Evolutionary conservation across 192 early-diverging fungal genomes (phyloP), one percentile per base, ranked within the genome.

Genomic region (Coemansia javaensis): DNA sequence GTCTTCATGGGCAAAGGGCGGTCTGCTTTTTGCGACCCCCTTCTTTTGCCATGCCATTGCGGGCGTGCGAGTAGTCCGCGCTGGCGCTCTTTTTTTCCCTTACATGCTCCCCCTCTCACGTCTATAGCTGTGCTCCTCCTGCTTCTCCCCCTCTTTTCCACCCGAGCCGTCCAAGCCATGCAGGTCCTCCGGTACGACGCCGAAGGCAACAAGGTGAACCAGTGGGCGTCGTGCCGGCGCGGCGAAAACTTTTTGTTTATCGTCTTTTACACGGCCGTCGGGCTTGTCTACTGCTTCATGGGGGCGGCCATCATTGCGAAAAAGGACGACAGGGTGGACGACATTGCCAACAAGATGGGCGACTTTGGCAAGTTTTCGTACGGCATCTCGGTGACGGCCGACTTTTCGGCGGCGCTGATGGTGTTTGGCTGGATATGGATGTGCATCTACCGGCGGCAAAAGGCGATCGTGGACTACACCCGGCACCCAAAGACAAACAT

Each of bases 161-260:
- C n/a, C n/a, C n/a, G n/a, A n/a, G n/a, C n/a, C n/a, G n/a, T n/a
- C n/a, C n/a, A n/a, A n/a, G n/a, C n/a, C n/a, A n/a, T n/a, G n/a
- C n/a, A n/a, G n/a, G n/a, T n/a, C n/a, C n/a, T n/a, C n/a, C n/a
- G n/a, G n/a, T n/a, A n/a, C n/a, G n/a, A n/a, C n/a, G n/a, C n/a
- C n/a, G n/a, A n/a, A n/a, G n/a, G n/a, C n/a, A n/a, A n/a, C n/a
- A n/a, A n/a, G n/a, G n/a, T n/a, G n/a, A n/a, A n/a, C n/a, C n/a
- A n/a, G n/a, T n/a, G n/a, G n/a, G n/a, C n/a, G n/a, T n/a, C n/a
- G n/a, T n/a, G n/a, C n/a, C n/a, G n/a, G 7, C 5, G 14, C 13
- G 38, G 38, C 2, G 18, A 40, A 40, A 40, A 40, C 38, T 40
- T 40, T 40, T 12, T 40, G 20, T 40, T 40, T 21, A 21, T 40